Conservation (phyloP, 2,329 filamentous ascomycete genomes). For the Aureobasidium uvarum region DNA sequence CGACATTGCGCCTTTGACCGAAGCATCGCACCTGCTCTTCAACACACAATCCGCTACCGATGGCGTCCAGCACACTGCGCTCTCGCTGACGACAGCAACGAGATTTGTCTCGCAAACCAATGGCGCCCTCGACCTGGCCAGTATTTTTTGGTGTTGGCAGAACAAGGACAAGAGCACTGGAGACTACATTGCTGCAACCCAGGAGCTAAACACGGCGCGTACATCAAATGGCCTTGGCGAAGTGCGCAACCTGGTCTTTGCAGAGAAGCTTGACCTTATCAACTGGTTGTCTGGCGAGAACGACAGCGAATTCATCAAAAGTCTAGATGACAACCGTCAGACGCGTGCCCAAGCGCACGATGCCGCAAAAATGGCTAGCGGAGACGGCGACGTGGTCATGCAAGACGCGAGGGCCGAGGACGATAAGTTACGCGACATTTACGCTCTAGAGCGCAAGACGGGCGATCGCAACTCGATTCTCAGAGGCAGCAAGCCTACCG, state of each 20-base stretch:
- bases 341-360: slow-evolving; percentile 54
- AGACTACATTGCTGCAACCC: slow-evolving; percentile 84
- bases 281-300: slow-evolving; percentile 86
- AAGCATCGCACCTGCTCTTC: slow-evolving; percentile 64
- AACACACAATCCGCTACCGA: slow-evolving; percentile 33
- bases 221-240: slow-evolving; percentile 55
- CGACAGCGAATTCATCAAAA: slow-evolving; percentile 87
- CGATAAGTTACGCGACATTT: slow-evolving; percentile 80
- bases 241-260: slow-evolving; percentile 86
- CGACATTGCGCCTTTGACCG: slow-evolving; percentile 63
- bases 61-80: slow-evolving; percentile 55
- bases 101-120: slow-evolving; percentile 70
- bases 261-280: slow-evolving; percentile 86
- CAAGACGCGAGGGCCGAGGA: slow-evolving; percentile 57
- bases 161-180: slow-evolving; percentile 88
- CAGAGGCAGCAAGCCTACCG: slow-evolving; percentile 82
- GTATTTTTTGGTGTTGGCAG: slow-evolving; percentile 93
- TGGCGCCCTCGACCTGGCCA: slow-evolving; percentile 74
- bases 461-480: slow-evolving; percentile 88
- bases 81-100: slow-evolving; percentile 60
- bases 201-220: slow-evolving; percentile 76
- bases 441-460: slow-evolving; percentile 85
- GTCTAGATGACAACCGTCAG: slow-evolving; percentile 64
- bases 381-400: slow-evolving; percentile 41
- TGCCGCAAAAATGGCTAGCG: slow-evolving; percentile 42